Evolutionary conservation across 2,329 filamentous ascomycete species (phyloP), one percentile per base, ranked within the genome.

Genomic region (Aspergillus felis): DNA sequence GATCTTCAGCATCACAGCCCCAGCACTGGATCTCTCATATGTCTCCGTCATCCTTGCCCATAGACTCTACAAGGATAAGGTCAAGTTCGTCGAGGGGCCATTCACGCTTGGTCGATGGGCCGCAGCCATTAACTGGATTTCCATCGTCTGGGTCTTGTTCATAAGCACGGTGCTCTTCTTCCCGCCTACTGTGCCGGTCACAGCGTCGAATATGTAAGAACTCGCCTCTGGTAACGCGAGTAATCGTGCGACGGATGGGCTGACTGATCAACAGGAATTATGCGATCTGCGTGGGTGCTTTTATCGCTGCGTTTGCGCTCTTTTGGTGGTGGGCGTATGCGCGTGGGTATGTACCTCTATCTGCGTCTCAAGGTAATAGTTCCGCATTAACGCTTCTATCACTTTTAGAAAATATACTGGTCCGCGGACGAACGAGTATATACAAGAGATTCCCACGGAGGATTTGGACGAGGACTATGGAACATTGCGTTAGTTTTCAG

Each of bases 131-230:
- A 87, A 87, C 61, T 73, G 74, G 6, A 70, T 85, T 12, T 82
- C 84, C 1, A 78, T 85, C n/a, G 69, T 73, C 3, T 87, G 85
- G 85, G 84, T 87, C 3, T 61, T 80, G 27, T 85, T 87, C 65
- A 87, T 87, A 61, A 86, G 82, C 63, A 75, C 82, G 9, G 79
- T 87, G n/a, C 72, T 87, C 20, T 84, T 82, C 63, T 81, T 82
- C 68, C 81, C 81, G 7, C 75, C 79, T 1, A 69, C 68, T 9
- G 71, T 74, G 49, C 81, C 81, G 8, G 73, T 82, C 9, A 82
- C 79, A 3, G 62, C 65, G 4, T 66, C 71, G 52, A 83, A 82
- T 66, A 82, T 82, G 79, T 78, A 64, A 62, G 71, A 56, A 25
- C 10, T 2, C 6, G 6, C 28, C 1, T 4, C 48, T 50, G 42